Percentiles rank a stretch among this genome's conserved stretches.
These are phyloP conservation scores for Cucumis hystrix DNA, from an alignment of 306 rosid species.

Conservation along the genomic window DNA sequence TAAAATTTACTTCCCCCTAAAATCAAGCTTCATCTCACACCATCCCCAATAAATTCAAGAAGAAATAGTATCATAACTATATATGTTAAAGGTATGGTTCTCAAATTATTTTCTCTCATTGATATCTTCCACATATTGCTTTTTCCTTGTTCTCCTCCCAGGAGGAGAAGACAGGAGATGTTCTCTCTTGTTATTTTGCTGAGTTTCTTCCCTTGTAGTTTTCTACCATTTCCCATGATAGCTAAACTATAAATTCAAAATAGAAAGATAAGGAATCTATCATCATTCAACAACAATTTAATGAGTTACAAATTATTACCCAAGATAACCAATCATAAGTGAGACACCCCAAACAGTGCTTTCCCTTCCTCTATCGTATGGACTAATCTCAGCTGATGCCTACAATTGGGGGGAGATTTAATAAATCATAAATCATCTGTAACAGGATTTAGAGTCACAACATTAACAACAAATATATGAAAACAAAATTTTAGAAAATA, in stretches of 20 bases:
- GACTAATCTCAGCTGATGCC: slow-evolving; percentile 76
- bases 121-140: not conserved
- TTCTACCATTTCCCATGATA: not conserved
- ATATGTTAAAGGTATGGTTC: not conserved
- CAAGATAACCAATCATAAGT: slow-evolving; percentile 88
- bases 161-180: not conserved
- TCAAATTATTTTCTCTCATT: not conserved
- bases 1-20: not conserved
- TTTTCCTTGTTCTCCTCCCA: not conserved
- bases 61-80: not conserved
- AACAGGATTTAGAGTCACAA: not conserved
- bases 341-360: slow-evolving; percentile 88
- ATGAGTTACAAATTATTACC: slow-evolving; percentile 38
- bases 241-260: not conserved
- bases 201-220: not conserved
- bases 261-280: not conserved
- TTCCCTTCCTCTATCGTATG: slow-evolving; percentile 84
- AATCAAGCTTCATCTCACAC: not conserved
- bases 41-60: not conserved
- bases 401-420: slow-evolving; percentile 24
- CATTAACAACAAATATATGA: not conserved
- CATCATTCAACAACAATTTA: not conserved
- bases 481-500: not conserved
- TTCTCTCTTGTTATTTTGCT: not conserved
- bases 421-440: slow-evolving; percentile 7